Base-by-base conservation (phyloP, 768 basidiomycete genomes). In the Suillus paluster region DNA sequence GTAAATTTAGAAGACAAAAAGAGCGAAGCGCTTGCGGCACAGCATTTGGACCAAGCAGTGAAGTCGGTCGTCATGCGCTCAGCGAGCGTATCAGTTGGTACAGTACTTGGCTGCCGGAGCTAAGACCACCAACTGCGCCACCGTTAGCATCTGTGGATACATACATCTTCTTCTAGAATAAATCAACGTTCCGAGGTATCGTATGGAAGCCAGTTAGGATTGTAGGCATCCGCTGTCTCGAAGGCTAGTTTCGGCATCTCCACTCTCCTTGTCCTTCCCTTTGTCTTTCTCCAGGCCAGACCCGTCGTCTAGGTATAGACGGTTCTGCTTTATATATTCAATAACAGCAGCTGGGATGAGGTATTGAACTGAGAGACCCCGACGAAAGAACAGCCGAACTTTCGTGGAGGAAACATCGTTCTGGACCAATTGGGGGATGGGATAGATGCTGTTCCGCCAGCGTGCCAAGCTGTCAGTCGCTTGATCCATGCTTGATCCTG, bases 391-490 rank as follows among this genome's bases (percentile, higher is more conserved):
- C 34, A 92, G 74, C 38, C 91, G 88, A 66, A 88, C 94, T 81
- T 97, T 98, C 23, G 96, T 97, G 66, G 92, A 95, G 8, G 94
- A 96, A 49, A 98, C 95, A 72, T 98, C 95, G 72, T 98, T 98
- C 78, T 97, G 95, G 66, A 98, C 97, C 59, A 97, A 84, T 75
- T 97, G 95, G 59, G 92, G 90, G 68, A 97, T 90, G 63, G 99
- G 86, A 70, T 94, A 88, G 63, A 97, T 95, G 71, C 95, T 96
- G 72, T 85, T 82, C 64, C 88, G 87, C 89, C 86, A 90, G 64
- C 83, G 85, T 63, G 88, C 89, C 72, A 92, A 81, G 70, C 77
- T 84, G 67, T 91, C 90, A 36, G 86, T 89, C 12, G 90, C 90
- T 71, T 91, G 90, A 61, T 90, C 89, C 84, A 97, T 90, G 67